These are phyloP conservation scores for Fusarium incarnatum DNA, from an alignment of 2,329 filamentous ascomycete species.

Conservation along the genomic window DNA sequence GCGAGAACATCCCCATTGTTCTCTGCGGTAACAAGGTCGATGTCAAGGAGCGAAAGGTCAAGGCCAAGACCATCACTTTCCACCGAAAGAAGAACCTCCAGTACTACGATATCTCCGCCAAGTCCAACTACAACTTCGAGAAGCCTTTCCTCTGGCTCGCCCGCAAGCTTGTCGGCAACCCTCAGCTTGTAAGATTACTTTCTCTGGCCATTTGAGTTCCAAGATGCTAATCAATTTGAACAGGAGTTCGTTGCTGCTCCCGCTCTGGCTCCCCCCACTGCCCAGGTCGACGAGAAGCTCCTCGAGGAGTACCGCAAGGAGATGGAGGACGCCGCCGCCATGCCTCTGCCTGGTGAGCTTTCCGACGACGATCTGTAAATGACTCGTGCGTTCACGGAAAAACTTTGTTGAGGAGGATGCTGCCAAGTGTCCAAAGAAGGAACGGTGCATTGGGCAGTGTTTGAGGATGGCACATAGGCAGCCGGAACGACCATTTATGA, in stretches of 20 bases:
- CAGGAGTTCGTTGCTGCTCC: slow-evolving; percentile 97
- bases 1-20: slow-evolving; percentile 99
- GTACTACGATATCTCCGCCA: slow-evolving; percentile 99
- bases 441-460: slow-evolving; percentile 42
- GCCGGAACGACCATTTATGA: slow-evolving; percentile 55
- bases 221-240: slow-evolving; percentile 44
- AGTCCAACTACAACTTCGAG: slow-evolving; percentile 99
- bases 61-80: slow-evolving; percentile 99
- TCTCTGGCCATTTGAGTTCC: neutral
- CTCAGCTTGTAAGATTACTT: slow-evolving; percentile 52
- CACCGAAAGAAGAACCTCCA: slow-evolving; percentile 99
- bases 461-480: slow-evolving; percentile 49
- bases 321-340: slow-evolving; percentile 82
- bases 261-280: slow-evolving; percentile 93
- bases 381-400: slow-evolving; percentile 46
- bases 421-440: slow-evolving; percentile 35
- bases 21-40: slow-evolving; percentile 99
- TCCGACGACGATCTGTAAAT: slow-evolving; percentile 77
- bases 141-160: slow-evolving; percentile 99
- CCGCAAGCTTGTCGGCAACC: slow-evolving; percentile 97
- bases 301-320: slow-evolving; percentile 87
- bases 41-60: slow-evolving; percentile 99
- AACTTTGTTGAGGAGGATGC: slow-evolving; percentile 49
- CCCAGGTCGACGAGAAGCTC: slow-evolving; percentile 85
- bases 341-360: slow-evolving; percentile 95